Base-by-base conservation (phyloP, 257 asterid species). In the Solanum chiquidenum region DNA sequence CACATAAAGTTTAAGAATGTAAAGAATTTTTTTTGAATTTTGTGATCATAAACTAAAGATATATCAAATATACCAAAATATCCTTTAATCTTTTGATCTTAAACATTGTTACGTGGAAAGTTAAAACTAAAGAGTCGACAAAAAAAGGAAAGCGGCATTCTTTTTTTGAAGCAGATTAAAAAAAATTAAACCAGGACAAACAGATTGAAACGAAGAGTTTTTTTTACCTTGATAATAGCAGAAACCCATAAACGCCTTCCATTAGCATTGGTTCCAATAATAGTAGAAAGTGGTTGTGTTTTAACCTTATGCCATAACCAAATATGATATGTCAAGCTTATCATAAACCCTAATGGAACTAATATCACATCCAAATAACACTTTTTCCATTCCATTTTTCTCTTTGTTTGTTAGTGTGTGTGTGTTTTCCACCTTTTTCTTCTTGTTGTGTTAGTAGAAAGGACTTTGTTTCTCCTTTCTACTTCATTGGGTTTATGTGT, bases 201-300 rank as follows among this genome's bases (percentile, higher is more conserved):
- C 25, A 55, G 3, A 55, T 55, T 55, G 5, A 55, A 55, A 55
- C 66, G 66, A 55, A 55, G 11, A 20, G n/a, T 55, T 12, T 8
- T 40, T 1, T 3, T 55, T 91, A 96, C 99, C 98, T 95, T 94
- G 95, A 96, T 95, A 29, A 96, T 96, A 87, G 98, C 93, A 29
- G 96, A 87, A 37, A 95, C 99, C 99, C 98, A 96, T 42, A 93
- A 91, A 21, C 98, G 93, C 12, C 99, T 96, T 87, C 94, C 98
- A 5, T 69, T 92, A 16, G 98, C 92, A 85, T 96, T 96, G 1
- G 93, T 94, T 38, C 98, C 99, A 86, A 95, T 91, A 93, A 93
- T 90, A 37, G 99, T 96, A 1, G 93, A 84, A 40, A 94, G 89
- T 1, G 99, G 99, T 7, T 94, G 94, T 0, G 94, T 93, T 2